Evolutionary conservation across 2,329 filamentous ascomycete species (phyloP), one percentile per base, ranked within the genome.

Genomic region (Talaromyces amestolkiae): DNA sequence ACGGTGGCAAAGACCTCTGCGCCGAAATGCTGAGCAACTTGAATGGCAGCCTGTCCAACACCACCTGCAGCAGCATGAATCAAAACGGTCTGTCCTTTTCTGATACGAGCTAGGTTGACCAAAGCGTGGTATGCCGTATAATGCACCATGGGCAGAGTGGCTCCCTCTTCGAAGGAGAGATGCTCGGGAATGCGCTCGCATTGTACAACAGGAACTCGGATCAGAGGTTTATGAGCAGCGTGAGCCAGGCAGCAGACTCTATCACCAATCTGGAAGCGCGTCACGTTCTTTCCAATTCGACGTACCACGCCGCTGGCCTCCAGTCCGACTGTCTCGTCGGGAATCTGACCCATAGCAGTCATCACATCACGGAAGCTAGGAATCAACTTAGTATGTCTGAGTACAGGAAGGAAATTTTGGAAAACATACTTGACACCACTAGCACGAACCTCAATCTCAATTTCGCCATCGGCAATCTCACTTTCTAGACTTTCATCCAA

Each of bases 41-140:
- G 66, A 15, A 77, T 70, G 5, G 68, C 67, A 15, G 62, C 72
- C 67, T 66, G 33, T 9, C 65, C 69, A 2, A 71, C 61, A 11
- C 59, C 69, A 31, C 69, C 70, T 1, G 69, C 54, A 4, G 61
- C 71, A 11, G 61, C 63, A 58, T 73, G 70, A 31, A 73, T 70
- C 11, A 73, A 65, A 19, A 73, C 63, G 9, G 17, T 64, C 22
- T 72, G 47, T 17, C 61, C 63, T 70, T 58, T 43, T 51, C 27
- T 19, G 64, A 59, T 17, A 69, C 33, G 65, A 17, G 24, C 24
- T 17, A 53, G 7, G 27, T 53, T n/a, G 8, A 53, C 13, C 13
- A 53, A n/a, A 10, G 24, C 24, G 17, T 33, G 15, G 49, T 53
- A 53, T 31, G 3, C 73, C 37, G 45, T 63, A 56, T 71, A 33